These are phyloP conservation scores for Acanthamoeba polyphaga DNA, from an alignment of 208 protist genomes.

Conservation along the genomic window DNA sequence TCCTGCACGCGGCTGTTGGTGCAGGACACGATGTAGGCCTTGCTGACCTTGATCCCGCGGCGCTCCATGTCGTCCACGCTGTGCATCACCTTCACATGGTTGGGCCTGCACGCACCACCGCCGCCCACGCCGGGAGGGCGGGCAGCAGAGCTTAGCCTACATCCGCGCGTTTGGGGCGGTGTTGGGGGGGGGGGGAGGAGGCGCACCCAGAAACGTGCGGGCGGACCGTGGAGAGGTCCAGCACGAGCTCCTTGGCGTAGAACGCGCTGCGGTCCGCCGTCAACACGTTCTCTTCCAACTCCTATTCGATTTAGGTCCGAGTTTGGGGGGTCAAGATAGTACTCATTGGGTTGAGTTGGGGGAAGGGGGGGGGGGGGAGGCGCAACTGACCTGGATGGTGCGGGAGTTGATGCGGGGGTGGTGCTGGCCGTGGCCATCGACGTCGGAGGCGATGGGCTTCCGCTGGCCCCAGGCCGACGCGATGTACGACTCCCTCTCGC, in stretches of 20 bases:
- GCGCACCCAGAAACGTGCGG: slow-evolving; percentile 85
- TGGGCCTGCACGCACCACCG: slow-evolving; percentile 39
- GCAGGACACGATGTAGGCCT: slow-evolving; percentile 91
- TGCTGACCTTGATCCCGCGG: slow-evolving; percentile 84
- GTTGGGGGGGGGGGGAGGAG: neutral
- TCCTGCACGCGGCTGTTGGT: slow-evolving; percentile 88
- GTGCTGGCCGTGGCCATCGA: neutral
- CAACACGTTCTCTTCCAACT: slow-evolving; percentile 51
- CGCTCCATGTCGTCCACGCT: slow-evolving; percentile 79
- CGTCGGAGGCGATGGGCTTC: slow-evolving; percentile 9
- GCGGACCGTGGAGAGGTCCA: slow-evolving; percentile 84
- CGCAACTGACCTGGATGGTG: neutral
- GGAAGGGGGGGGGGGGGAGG: no score
- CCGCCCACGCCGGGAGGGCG: no score
- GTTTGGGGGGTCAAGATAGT: no score
- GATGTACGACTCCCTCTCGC: slow-evolving; percentile 24
- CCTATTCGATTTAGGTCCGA: neutral
- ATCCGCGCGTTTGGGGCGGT: neutral
- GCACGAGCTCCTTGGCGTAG: slow-evolving; percentile 83
- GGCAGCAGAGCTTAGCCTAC: neutral
- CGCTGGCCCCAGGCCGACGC: neutral
- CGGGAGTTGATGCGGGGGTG: slow-evolving; percentile 9
- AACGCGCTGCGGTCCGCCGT: slow-evolving; percentile 75
- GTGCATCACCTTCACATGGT: slow-evolving; percentile 84
- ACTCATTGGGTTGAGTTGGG: no score